phyloP scores from a whole-genome alignment of 1,139 yeast species.

The Insectozyma bohioensis region DNA sequence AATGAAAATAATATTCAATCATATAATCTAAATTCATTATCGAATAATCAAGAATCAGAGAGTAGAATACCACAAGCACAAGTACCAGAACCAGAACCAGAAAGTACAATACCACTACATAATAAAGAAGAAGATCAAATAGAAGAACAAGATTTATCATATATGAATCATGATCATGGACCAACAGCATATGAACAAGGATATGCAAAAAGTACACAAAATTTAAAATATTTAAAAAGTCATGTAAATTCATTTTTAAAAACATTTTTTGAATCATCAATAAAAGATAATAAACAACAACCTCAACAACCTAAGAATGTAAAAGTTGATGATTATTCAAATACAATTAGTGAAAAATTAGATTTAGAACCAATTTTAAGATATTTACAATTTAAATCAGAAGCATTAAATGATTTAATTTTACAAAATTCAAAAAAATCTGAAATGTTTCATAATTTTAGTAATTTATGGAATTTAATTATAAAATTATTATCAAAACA shows the following conservation, averaged over 20 bases:
- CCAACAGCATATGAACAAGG: conserved; percentile 38
- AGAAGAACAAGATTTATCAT: conserved; percentile 5
- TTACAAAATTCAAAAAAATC: conserved; percentile 28
- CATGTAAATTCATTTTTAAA: conserved; percentile 18
- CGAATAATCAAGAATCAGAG: background rate
- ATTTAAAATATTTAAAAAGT: conserved; percentile 26
- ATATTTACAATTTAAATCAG: conserved; percentile 28
- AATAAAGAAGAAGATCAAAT: background rate
- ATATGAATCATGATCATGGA: conserved; percentile 25
- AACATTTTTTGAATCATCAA: conserved; percentile 9
- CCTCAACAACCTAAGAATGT: background rate
- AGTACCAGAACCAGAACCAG: background rate
- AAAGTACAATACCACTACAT: conserved; percentile 1
- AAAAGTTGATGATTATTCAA: conserved; percentile 32
- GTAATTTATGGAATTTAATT: conserved; percentile 39
- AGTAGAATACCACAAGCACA: background rate
- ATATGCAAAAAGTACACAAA: conserved; percentile 32
- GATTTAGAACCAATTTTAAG: conserved; percentile 36
- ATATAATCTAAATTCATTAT: too few species aligned
- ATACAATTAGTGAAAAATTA: conserved; percentile 33
- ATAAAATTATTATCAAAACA: conserved; percentile 27
- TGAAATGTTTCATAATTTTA: conserved; percentile 28
- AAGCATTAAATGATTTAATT: conserved; percentile 29
- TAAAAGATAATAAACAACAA: conserved; percentile 6
- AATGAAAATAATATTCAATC: too few species aligned